A percentile compares a stretch with the other conserved stretches of the same genome.
phyloP scores from a whole-genome alignment of 2,329 filamentous ascomycete genomes.

The Huntiella moniliformis region DNA sequence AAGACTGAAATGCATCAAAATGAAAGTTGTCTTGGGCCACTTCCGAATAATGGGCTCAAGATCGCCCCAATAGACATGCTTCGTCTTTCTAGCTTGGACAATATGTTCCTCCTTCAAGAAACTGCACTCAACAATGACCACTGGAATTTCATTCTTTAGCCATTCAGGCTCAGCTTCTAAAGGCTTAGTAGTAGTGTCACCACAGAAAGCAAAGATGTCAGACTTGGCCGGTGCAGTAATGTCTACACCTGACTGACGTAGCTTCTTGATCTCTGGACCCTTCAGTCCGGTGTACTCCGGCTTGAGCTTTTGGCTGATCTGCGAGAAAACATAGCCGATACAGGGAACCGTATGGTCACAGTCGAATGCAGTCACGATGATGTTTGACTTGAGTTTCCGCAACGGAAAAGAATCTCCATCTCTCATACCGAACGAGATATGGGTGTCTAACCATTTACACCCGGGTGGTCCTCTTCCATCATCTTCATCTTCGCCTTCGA shows the following conservation, averaged over 20 bases:
- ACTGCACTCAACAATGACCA: slow-evolving; percentile 32
- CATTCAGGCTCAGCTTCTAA: slow-evolving; percentile 23
- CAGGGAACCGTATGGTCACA: slow-evolving; percentile 30
- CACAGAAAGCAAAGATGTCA: slow-evolving; percentile 29
- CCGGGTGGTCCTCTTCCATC: slow-evolving; percentile 10
- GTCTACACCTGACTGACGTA: slow-evolving; percentile 21
- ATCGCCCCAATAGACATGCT: slow-evolving; percentile 29
- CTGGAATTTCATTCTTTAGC: slow-evolving; percentile 22
- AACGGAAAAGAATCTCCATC: slow-evolving; percentile 21
- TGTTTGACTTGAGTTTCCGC: slow-evolving; percentile 17
- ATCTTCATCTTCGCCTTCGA: slow-evolving; percentile 12
- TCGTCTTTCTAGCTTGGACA: slow-evolving; percentile 25
- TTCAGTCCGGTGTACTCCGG: slow-evolving; percentile 20
- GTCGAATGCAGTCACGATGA: slow-evolving; percentile 24
- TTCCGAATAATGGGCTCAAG: slow-evolving; percentile 25
- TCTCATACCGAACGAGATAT: slow-evolving; percentile 21
- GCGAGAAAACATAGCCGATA: slow-evolving; percentile 27
- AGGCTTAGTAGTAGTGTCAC: slow-evolving; percentile 26
- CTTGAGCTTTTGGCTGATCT: slow-evolving; percentile 22
- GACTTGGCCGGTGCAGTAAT: slow-evolving; percentile 23
- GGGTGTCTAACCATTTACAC: slow-evolving; percentile 19
- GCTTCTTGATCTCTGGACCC: slow-evolving; percentile 21
- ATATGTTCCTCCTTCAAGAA: slow-evolving; percentile 26
- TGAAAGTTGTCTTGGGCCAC: slow-evolving; percentile 26
- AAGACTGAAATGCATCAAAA: slow-evolving; percentile 29